Base-by-base conservation (phyloP, 306 rosid genomes). In the Quercus mongolica region DNA sequence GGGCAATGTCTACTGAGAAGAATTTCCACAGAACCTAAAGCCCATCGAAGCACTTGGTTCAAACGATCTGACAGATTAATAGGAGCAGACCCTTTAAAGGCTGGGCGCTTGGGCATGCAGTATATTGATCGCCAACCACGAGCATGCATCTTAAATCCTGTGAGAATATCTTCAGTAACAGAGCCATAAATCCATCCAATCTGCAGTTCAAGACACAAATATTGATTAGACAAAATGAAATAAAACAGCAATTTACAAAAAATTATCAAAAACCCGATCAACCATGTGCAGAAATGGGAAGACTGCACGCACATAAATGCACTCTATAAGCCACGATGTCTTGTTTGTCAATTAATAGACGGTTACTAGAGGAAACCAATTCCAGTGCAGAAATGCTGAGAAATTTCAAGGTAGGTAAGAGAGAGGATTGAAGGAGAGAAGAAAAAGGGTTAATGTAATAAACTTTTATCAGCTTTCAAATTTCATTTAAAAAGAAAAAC, bases 171-270 rank as follows among this genome's bases (percentile, higher is more conserved):
- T 86, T 95, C 99, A 17, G 99, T 95, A 74, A 95, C 99, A 0
- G 99, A 95, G 81, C 98, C 99, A 59, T 95, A 95, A 78, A 95
- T 95, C 99, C 99, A 95, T 83, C 98, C 99, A 70, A 95, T 95
- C 99, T 95, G 95, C 74, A 30, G 79, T 74, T 44, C 74, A 83
- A 31, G 73, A 79, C 76, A 71, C 30, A 82, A 59, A 78, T 3
- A 84, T 20, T 63, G 20, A 76, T 56, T 31, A 69, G 20, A 10
- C 44, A 56, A 68, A 75, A 14, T 49, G 46, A 56, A 31, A 68
- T 56, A 51, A 55, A 15, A 55, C 49, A 31, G 62, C 75, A 30
- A 56, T 58, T 31, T 67, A 18, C 26, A 38, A 38, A 38, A 38
- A 38, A 38, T 38, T 8, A 67, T 28, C 38, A 19, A 30, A 64